Conservation (phyloP, 2,329 filamentous ascomycete species). For the Sporothrix sp. region DNA sequence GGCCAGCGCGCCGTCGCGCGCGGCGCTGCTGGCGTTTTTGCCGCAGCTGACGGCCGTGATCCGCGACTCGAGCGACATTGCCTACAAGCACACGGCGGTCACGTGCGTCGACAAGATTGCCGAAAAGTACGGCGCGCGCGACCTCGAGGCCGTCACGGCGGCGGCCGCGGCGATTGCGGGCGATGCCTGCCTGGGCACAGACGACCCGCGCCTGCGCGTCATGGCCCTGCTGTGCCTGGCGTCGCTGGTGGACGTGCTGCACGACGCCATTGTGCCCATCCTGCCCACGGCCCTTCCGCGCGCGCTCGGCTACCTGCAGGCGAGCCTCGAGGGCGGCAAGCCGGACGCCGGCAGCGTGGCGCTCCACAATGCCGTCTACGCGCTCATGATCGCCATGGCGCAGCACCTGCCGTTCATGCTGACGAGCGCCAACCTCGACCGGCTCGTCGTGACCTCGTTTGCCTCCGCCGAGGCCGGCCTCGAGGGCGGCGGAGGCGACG, state of each 20-base stretch:
- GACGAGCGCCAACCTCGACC: conserved; percentile 62
- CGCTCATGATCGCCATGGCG: conserved; percentile 68
- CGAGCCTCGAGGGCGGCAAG: conserved; percentile 45
- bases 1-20: conserved; percentile 56
- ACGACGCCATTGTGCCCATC: conserved; percentile 75
- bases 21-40: conserved; percentile 66
- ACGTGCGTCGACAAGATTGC: conserved; percentile 86
- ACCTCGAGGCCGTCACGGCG: conserved; percentile 63
- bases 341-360: conserved; percentile 32
- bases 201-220: conserved; percentile 62
- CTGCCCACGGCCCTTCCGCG: conserved; percentile 66
- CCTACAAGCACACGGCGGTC: conserved; percentile 76
- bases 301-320: conserved; percentile 59
- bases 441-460: conserved; percentile 62
- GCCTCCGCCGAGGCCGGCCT: conserved; percentile 56
- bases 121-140: conserved; percentile 92
- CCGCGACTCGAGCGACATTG: conserved; percentile 58
- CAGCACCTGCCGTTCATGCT: conserved; percentile 87
- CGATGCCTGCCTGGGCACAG: conserved; percentile 62
- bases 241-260: conserved; percentile 78
- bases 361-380: conserved; percentile 73
- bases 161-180: conserved; percentile 71
- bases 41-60: conserved; percentile 71
- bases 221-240: conserved; percentile 84
- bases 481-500: conserved; percentile 45